Percentiles rank a stretch among this genome's conserved stretches.
phyloP scores from a whole-genome alignment of 2,329 filamentous ascomycete species.

The Sphaceloma murrayae region DNA sequence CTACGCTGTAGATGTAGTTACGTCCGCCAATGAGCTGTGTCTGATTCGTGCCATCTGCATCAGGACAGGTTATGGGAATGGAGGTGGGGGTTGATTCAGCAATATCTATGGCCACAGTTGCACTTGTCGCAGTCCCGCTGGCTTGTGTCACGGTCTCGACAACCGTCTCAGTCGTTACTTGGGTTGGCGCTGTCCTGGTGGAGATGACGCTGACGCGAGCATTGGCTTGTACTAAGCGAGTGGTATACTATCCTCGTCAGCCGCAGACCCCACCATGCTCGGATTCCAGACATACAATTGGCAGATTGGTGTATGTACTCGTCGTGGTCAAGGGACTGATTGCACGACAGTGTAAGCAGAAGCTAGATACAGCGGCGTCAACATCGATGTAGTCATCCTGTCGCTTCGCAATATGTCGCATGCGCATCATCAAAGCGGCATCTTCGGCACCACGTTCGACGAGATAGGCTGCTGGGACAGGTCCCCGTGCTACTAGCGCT shows the following conservation, averaged over 20 bases:
- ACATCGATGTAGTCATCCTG: constrained; percentile 4
- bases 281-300: constrained; percentile 18
- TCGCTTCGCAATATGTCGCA: not conserved
- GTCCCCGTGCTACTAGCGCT: too few relatives aligned
- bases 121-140: not conserved
- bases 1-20: constrained; percentile 28
- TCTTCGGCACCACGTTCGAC: constrained; percentile 12
- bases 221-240: constrained; percentile 21
- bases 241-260: constrained; percentile 16
- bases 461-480: constrained; percentile 16
- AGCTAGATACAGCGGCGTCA: constrained; percentile 23
- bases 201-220: constrained; percentile 15
- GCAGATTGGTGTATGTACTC: constrained; percentile 24
- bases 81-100: constrained; percentile 23
- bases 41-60: constrained; percentile 26
- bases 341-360: constrained; percentile 26
- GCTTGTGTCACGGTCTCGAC: constrained; percentile 2
- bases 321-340: constrained; percentile 22
- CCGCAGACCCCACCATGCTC: too few relatives aligned
- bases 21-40: constrained; percentile 27
- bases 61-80: constrained; percentile 26
- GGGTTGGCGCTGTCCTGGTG: constrained; percentile 10
- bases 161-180: constrained; percentile 1
- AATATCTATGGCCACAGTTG: constrained; percentile 3
- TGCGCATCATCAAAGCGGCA: too few relatives aligned